These are phyloP conservation scores for Mycena kentingensis DNA, from an alignment of 768 basidiomycete genomes.

Conservation along the genomic window DNA sequence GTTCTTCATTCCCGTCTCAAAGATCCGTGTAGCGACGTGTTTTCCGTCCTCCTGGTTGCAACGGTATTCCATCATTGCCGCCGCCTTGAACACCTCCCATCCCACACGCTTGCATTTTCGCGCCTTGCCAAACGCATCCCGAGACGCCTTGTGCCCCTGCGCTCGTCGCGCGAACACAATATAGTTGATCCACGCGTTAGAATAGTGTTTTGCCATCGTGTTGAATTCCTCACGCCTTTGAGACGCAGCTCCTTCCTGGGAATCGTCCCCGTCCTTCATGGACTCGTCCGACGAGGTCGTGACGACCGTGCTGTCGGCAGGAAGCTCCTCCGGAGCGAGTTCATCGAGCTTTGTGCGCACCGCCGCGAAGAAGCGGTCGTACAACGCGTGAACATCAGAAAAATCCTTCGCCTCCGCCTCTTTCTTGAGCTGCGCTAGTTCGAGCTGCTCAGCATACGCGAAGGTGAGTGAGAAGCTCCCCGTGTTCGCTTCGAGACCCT, in stretches of 20 bases:
- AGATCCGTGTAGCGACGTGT: conserved; percentile 81
- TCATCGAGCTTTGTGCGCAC: conserved; percentile 63
- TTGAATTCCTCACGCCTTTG: conserved; percentile 38
- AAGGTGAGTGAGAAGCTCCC: too few relatives aligned
- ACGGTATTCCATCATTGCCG: conserved; percentile 95
- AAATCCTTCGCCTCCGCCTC: conserved; percentile 46
- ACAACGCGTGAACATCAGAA: conserved; percentile 69
- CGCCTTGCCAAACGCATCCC: conserved; percentile 79
- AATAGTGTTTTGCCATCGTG: conserved; percentile 69
- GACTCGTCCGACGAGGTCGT: background rate
- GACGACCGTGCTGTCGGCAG: background rate
- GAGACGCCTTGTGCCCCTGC: conserved; percentile 80
- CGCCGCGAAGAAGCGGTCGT: conserved; percentile 68
- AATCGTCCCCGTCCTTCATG: background rate
- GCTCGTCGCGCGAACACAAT: conserved; percentile 91
- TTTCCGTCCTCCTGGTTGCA: conserved; percentile 65
- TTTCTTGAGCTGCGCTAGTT: conserved; percentile 61
- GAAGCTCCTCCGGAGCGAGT: background rate
- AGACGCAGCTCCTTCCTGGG: background rate
- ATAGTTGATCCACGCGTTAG: conserved; percentile 83
- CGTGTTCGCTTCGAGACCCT: conserved; percentile 87
- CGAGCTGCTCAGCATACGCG: too few relatives aligned
- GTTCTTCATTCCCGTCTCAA: conserved; percentile 86
- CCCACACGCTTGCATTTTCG: conserved; percentile 74
- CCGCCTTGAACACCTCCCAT: conserved; percentile 94